Conservation (phyloP, 495 filamentous ascomycete genomes). For the Wilcoxina mikolae region DNA sequence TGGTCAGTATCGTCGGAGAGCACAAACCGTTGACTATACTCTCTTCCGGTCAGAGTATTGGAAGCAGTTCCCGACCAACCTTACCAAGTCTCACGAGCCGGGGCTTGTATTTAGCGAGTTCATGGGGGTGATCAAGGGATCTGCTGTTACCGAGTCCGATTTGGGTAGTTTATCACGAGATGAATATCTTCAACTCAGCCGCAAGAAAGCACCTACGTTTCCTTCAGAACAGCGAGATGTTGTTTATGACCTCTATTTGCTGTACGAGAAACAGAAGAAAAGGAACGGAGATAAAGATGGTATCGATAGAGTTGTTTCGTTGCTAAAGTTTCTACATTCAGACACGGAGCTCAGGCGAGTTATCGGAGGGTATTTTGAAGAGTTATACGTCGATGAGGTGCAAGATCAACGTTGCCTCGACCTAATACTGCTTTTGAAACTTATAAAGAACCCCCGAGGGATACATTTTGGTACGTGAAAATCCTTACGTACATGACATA, state of each 20-base stretch:
- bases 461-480: too few species aligned
- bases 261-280: conserved; percentile 31
- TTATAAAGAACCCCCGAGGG: conserved; percentile 28
- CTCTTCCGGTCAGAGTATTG: conserved; percentile 33
- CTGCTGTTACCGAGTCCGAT: conserved; percentile 8
- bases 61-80: conserved; percentile 18
- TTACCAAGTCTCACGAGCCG: conserved; percentile 13
- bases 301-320: conserved; percentile 29
- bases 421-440: conserved; percentile 29
- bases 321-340: conserved; percentile 4
- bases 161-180: conserved; percentile 24
- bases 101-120: conserved; percentile 35
- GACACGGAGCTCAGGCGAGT: conserved; percentile 11
- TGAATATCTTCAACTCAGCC: conserved; percentile 28
- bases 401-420: conserved; percentile 34
- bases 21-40: conserved; percentile 29
- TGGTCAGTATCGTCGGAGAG: conserved; percentile 5
- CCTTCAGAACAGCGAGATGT: conserved; percentile 12
- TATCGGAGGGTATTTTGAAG: conserved; percentile 30
- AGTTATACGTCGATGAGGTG: conserved; percentile 36
- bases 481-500: too few species aligned
- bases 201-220: conserved; percentile 28
- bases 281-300: conserved; percentile 29
- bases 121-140: conserved; percentile 36
- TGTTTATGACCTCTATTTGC: conserved; percentile 30